These are phyloP conservation scores for Neofusicoccum sp. DNA, from an alignment of 2,329 filamentous ascomycete species.

Conservation along the genomic window DNA sequence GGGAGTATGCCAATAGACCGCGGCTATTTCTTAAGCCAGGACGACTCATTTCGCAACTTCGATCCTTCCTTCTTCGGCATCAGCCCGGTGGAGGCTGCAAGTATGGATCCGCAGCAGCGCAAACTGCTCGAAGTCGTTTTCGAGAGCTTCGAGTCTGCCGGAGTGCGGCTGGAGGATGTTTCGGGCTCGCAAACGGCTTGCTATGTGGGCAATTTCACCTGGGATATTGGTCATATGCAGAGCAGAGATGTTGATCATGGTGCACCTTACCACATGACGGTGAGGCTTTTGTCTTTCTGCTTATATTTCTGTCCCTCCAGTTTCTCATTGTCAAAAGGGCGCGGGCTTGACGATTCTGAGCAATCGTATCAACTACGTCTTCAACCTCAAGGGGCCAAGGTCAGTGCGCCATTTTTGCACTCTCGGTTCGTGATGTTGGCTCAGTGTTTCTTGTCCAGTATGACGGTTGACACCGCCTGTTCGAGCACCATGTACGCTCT, in stretches of 20 bases:
- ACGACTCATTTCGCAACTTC: too few species aligned
- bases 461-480: conserved; percentile 36
- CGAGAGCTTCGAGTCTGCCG: conserved; percentile 41
- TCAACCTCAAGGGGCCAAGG: conserved; percentile 19
- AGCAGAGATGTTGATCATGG: conserved; percentile 18
- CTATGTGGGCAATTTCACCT: conserved; percentile 23
- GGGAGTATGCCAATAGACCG: too few species aligned
- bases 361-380: conserved; percentile 22
- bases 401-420: conserved; percentile 20
- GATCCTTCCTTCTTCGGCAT: conserved; percentile 24
- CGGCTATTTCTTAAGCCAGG: too few species aligned
- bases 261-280: neutral
- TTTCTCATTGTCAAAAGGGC: neutral
- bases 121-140: conserved; percentile 30
- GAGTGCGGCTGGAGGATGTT: conserved; percentile 23
- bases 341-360: conserved; percentile 24
- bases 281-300: conserved; percentile 3
- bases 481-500: conserved; percentile 28
- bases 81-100: conserved; percentile 23
- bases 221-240: conserved; percentile 16
- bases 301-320: neutral
- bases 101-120: conserved; percentile 29
- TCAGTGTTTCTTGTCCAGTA: conserved; percentile 19
- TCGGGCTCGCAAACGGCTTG: neutral
- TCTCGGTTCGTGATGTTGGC: neutral